A percentile compares a stretch with the other conserved stretches of the same genome.
Conservation (phyloP, 2,329 filamentous ascomycete species). For the Verticillium zaregamsianum region DNA sequence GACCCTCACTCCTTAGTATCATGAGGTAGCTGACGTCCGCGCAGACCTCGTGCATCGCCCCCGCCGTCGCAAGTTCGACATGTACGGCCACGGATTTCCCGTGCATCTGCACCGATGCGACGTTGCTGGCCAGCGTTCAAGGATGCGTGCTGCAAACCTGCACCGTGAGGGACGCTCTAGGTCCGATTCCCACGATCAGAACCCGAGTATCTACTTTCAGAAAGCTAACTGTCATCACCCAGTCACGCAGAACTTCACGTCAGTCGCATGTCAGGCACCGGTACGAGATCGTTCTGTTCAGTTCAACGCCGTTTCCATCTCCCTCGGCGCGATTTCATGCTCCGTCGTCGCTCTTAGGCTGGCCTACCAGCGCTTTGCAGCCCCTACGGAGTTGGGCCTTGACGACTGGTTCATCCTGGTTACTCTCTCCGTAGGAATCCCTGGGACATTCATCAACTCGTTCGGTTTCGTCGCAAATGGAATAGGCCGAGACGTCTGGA, state of each 20-base stretch:
- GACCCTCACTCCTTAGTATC: too few relatives aligned
- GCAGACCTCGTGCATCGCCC: background rate
- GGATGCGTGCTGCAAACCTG: conserved; percentile 22
- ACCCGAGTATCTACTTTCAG: background rate
- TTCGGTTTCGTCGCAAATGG: conserved; percentile 32
- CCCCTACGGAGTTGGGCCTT: conserved; percentile 28
- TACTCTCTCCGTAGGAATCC: conserved; percentile 21
- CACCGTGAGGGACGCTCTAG: conserved; percentile 22
- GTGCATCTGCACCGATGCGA: conserved; percentile 26
- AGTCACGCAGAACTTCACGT: conserved; percentile 15
- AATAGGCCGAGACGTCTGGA: conserved; percentile 48
- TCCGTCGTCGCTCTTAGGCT: conserved; percentile 39
- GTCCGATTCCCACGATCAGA: conserved; percentile 14
- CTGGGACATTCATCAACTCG: conserved; percentile 24
- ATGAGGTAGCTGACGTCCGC: background rate
- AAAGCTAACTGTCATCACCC: background rate
- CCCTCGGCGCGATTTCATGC: conserved; percentile 28
- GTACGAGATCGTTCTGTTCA: conserved; percentile 25
- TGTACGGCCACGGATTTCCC: conserved; percentile 20
- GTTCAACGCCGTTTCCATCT: conserved; percentile 27
- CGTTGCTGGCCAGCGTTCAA: conserved; percentile 17
- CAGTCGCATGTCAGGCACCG: conserved; percentile 20
- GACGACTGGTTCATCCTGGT: conserved; percentile 33
- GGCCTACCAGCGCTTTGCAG: conserved; percentile 26
- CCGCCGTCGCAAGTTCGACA: background rate